These are phyloP conservation scores for Candida maris DNA, from an alignment of 805 yeast genomes.

Conservation along the genomic window DNA sequence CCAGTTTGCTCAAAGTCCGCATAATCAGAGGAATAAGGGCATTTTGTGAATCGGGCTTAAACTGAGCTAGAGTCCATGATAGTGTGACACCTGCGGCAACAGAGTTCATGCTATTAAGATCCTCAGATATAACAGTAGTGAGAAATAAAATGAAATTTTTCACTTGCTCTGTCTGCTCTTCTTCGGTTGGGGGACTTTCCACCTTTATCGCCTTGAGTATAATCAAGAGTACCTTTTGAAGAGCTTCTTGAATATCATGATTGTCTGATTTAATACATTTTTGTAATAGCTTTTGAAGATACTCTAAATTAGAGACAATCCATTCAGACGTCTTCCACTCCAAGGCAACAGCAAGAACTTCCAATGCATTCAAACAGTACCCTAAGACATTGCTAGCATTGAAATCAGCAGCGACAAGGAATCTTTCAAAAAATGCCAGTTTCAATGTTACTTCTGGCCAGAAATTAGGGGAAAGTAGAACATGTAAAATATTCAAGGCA, in stretches of 20 bases:
- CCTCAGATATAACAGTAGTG: conserved; percentile 71
- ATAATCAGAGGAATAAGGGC: conserved; percentile 71
- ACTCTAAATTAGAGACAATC: conserved; percentile 68
- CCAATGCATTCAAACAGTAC: conserved; percentile 85
- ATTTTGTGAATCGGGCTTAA: conserved; percentile 70
- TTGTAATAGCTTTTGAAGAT: conserved; percentile 70
- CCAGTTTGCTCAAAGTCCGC: conserved; percentile 84
- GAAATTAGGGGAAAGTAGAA: conserved; percentile 62
- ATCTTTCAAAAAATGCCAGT: conserved; percentile 82
- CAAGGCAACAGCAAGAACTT: conserved; percentile 78
- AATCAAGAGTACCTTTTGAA: conserved; percentile 69
- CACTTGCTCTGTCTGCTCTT: conserved; percentile 60
- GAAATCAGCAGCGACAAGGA: conserved; percentile 73
- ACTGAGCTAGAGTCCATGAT: conserved; percentile 76
- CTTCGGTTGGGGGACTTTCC: conserved; percentile 38
- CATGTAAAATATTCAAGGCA: conserved; percentile 74
- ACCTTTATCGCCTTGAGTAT: conserved; percentile 63
- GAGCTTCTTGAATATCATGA: conserved; percentile 80
- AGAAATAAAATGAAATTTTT: conserved; percentile 59
- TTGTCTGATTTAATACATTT: conserved; percentile 79
- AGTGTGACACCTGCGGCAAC: conserved; percentile 84
- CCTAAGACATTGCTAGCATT: conserved; percentile 66
- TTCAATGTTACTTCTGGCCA: conserved; percentile 93
- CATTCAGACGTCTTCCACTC: conserved; percentile 74
- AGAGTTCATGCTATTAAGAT: conserved; percentile 64